Base-by-base conservation (phyloP, 2,329 filamentous ascomycete species). In the Scedosporium minutisporum region DNA sequence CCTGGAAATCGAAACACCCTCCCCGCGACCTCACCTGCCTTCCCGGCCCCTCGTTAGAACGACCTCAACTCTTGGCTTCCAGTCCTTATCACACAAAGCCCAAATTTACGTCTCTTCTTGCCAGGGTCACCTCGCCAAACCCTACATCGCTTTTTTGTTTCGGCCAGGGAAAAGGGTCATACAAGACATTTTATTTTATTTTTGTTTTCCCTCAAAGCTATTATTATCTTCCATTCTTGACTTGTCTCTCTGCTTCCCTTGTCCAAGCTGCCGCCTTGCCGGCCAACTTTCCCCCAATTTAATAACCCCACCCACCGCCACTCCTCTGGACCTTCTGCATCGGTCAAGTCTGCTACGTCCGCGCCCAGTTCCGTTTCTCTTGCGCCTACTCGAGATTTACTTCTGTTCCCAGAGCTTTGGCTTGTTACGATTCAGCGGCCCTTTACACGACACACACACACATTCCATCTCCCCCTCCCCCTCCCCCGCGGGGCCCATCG, bases 101-200 rank as follows among this genome's bases (percentile, higher is more conserved):
- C 41, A 61, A 57, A 55, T 55, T 61, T 41, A 44, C 33, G 7
- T 33, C 60, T 29, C 23, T 27, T 42, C 33, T 25, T 41, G 2
- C 60, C 18, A 16, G 29, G 25, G n/a, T 61, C 60, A 48, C 48
- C 33, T 61, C 48, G 27, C 48, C 48, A 61, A 61, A 59, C 38
- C 38, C 33, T 57, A 48, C 48, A 23, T 65, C 65, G 63, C 67
- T 64, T 69, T 57, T 59, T 61, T 23, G 29, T 58, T 21, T 71
- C 70, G 70, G 72, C 69, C 72, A 71, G 69, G 66, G 71, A 33
- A 61, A 23, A 65, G 63, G 63, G 68, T 76, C 71, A 73, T 74
- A 77, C 75, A 71, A 77, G 74, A 76, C 72, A 74, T 75, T 74
- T 74, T 74, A 73, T 74, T 75, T 71, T 38, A 3, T 12, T 67